Base-by-base conservation (phyloP, 306 rosid species). In the Quercus suber region DNA sequence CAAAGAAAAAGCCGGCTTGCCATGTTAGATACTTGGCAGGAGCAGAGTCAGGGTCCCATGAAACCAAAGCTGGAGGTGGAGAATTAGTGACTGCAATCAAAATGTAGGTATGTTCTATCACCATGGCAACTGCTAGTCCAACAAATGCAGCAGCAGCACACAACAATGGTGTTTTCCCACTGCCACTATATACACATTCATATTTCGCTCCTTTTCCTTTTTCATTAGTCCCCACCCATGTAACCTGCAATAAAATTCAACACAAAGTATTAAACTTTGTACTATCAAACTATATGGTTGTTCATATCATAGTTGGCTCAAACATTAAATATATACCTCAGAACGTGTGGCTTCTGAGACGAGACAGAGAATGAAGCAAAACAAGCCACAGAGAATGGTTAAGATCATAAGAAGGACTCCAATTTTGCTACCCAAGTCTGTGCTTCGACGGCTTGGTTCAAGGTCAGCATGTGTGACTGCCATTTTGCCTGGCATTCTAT, bases 401-500 rank as follows among this genome's bases (percentile, higher is more conserved):
- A 90, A 79, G 49, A 90, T 82, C 73, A 87, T 83, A 25, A 91
- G 80, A 67, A 84, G 79, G 18, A 84, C 89, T 21, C 96, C 96
- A 5, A 90, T 80, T 87, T 93, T 96, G 89, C 94, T 91, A 33
- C 89, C 86, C 81, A 93, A 83, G 31, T 88, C 85, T 19, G 89
- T 80, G 76, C 75, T 84, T 7, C 85, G 73, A 52, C 79, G 83
- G 55, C 91, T 86, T 25, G 97, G 98, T 69, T 85, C 84, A 69
- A 96, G 97, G 88, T 96, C 98, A 15, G 97, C 93, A 76, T 96
- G 98, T 31, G 98, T 96, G 6, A 96, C 87, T 33, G 93, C 99
- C 94, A 79, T 90, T 82, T 56, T 82, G 45, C 76, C 78, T n/a
- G 85, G 75, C 85, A 80, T 82, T 83, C 43, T 67, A 14, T 65